Base-by-base conservation (phyloP, 768 basidiomycete genomes). In the Pleurotus pulmonarius region DNA sequence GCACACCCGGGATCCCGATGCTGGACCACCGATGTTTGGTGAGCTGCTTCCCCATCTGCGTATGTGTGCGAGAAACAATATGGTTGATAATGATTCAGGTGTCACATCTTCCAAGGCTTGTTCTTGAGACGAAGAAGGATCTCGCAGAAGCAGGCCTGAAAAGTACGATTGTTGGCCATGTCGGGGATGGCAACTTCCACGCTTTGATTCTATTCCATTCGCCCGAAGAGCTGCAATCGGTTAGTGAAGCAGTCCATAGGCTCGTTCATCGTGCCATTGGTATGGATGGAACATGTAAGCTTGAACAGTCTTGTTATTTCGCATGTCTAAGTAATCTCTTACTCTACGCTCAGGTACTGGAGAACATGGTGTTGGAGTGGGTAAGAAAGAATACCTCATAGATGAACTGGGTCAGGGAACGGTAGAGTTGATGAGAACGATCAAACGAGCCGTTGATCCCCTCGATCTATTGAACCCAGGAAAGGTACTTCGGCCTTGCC, bases 21-120 rank as follows among this genome's bases (percentile, higher is more conserved):
- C 58, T 94, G 91, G 92, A 88, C 86, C 20, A 96, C 94, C 0
- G 93, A 94, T 69, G 93, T 94, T 25, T 95, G 94, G 91, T 91
- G 69, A 57, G 74, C 68, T 22, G 74, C 68, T 22, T 49, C n/a
- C 12, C 26, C 24, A 26, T 15, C 13, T 25, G 46, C 40, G 12
- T 34, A 12, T 52, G 49, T 56, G 38, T 22, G 11, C 16, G 41
- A 44, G 29, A 34, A 34, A 8, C 41, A 5, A 22, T 15, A 11
- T 40, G 39, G 11, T 43, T 43, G 1, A n/a, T n/a, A 13, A 24
- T 45, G 49, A 4, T 41, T 7, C 9, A 53, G 85, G 85, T 89
- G 6, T 87, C 85, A 1, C 76, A 78, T 46, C 75, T 90, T 15
- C 86, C 88, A 3, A 78, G 87, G 58, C 75, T 90, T 9, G 87